phyloP scores from a whole-genome alignment of 768 basidiomycete species.

The Tricholoma flavovirens region DNA sequence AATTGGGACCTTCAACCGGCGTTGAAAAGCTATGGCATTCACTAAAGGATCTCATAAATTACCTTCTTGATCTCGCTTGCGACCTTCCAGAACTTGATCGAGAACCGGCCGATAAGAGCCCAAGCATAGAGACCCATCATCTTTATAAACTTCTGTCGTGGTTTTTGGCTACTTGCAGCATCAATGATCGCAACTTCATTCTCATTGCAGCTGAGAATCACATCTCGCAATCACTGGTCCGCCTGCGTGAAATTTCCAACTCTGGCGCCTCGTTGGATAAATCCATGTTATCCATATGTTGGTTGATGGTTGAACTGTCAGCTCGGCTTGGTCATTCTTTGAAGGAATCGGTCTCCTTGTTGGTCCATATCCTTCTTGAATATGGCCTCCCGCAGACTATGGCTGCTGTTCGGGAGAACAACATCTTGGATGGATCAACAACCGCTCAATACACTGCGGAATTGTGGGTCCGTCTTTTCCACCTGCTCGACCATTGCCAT shows the following conservation, averaged over 20 bases:
- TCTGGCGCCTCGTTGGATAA: slow-evolving; percentile 27
- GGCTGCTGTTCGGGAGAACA: slow-evolving; percentile 29
- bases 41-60: slow-evolving; percentile 43
- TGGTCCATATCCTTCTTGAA: slow-evolving; percentile 48
- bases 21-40: slow-evolving; percentile 37
- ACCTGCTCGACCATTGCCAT: slow-evolving; percentile 36
- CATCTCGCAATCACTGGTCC: slow-evolving; percentile 30
- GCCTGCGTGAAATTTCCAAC: slow-evolving; percentile 31
- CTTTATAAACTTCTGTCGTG: slow-evolving; percentile 44
- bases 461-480: slow-evolving; percentile 70
- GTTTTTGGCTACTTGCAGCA: slow-evolving; percentile 29
- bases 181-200: slow-evolving; percentile 27
- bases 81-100: slow-evolving; percentile 31
- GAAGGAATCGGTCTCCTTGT: slow-evolving; percentile 26
- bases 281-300: slow-evolving; percentile 42
- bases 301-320: slow-evolving; percentile 60
- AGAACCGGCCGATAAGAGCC: slow-evolving; percentile 27
- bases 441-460: slow-evolving; percentile 46
- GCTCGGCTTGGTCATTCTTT: slow-evolving; percentile 31
- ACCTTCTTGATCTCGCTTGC: slow-evolving; percentile 32
- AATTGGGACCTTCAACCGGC: slow-evolving; percentile 38
- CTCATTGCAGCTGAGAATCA: slow-evolving; percentile 30
- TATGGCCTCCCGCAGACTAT: slow-evolving; percentile 47
- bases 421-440: slow-evolving; percentile 29
- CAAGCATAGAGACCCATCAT: slow-evolving; percentile 33